Base-by-base conservation (phyloP, 1,139 yeast genomes). In the Yamadazyma songkhlaensis region DNA sequence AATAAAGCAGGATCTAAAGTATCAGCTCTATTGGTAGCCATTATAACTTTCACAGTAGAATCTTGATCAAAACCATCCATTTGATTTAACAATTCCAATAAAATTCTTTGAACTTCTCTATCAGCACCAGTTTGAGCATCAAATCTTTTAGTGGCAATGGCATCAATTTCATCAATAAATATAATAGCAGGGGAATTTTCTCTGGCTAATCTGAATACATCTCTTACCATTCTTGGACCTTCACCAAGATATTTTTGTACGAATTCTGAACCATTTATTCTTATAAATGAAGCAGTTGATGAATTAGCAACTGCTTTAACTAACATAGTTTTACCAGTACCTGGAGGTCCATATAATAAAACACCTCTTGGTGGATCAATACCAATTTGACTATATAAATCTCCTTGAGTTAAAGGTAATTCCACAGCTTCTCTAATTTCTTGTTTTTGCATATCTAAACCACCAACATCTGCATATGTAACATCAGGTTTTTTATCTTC, bases 101-200 rank as follows among this genome's bases (percentile, higher is more conserved):
- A 73, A 51, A 92, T 94, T 73, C 99, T 88, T 69, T 94, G 99
- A 39, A 94, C 98, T 70, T 94, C 99, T 64, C 98, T 81, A 67
- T 94, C 99, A 29, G 98, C 97, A 59, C 98, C 98, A 5, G 98
- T 92, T 69, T 90, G 97, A 22, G 98, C 98, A 66, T 94, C 99
- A 55, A 92, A 94, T 70, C 99, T 88, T 66, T 92, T 94, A 27
- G 98, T 92, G 36, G 98, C 99, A 63, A 94, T 94, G 29, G 99
- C 97, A 67, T 94, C 99, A 53, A 94, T 87, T 68, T 94, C 99
- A 71, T 94, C 99, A 54, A 92, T 92, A 63, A 92, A 92, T 48
- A 92, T 92, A 55, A 92, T 94, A 10, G 97, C 80, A 9, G 99
- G 99, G 0, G 97, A 80, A 66, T 94, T 92, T 59, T 94, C 99